phyloP scores from a whole-genome alignment of 495 filamentous ascomycete genomes.

The Penicillium cataractarum region DNA sequence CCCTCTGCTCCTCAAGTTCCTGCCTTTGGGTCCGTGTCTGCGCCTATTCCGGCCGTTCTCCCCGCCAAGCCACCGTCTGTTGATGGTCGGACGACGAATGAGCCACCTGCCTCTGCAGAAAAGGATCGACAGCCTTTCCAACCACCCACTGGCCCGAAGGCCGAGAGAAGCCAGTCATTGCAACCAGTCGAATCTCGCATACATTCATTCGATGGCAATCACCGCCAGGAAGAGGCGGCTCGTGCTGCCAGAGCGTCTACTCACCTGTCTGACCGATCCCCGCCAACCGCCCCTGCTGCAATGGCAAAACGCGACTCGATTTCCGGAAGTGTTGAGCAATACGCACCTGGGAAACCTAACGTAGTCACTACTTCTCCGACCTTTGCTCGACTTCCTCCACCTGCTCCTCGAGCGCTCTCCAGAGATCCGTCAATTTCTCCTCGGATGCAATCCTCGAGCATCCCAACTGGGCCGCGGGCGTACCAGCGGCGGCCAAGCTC shows the following conservation, averaged over 20 bases:
- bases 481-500: constrained; percentile 43
- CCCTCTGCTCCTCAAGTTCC: constrained; percentile 82
- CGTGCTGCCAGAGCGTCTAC: constrained; percentile 19
- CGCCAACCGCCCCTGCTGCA: constrained; percentile 47
- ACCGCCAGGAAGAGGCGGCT: constrained; percentile 19
- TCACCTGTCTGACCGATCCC: constrained; percentile 36
- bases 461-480: constrained; percentile 63
- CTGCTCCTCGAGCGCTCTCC: constrained; percentile 36
- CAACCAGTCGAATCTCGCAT: constrained; percentile 25
- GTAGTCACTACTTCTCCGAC: constrained; percentile 32
- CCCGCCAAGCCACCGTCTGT: constrained; percentile 34
- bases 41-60: constrained; percentile 35
- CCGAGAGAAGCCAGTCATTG: constrained; percentile 34
- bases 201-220: constrained; percentile 22
- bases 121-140: constrained; percentile 35
- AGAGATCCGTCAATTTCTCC: constrained; percentile 49
- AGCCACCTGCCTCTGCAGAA: constrained; percentile 36
- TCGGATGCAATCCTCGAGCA: constrained; percentile 54
- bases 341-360: constrained; percentile 25
- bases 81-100: constrained; percentile 45
- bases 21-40: constrained; percentile 68
- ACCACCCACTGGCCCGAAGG: constrained; percentile 48
- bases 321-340: constrained; percentile 20
- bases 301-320: constrained; percentile 38
- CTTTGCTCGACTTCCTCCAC: constrained; percentile 31